Evolutionary conservation across 2,329 filamentous ascomycete genomes (phyloP).

Genomic region (Hirsutella minnesotensis): DNA sequence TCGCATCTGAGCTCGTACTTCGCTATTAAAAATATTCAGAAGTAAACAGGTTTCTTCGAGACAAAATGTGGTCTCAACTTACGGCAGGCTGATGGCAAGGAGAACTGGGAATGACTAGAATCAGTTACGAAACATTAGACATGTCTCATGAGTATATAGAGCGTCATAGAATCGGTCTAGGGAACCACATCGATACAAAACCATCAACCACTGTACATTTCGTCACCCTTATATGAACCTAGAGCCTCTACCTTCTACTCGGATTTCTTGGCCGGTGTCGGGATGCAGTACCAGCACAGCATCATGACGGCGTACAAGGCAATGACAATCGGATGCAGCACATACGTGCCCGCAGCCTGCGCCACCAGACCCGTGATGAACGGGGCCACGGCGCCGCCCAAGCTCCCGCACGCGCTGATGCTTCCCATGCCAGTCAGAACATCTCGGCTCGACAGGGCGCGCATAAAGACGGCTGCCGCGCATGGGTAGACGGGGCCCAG

Average conservation of each 20-base stretch:
- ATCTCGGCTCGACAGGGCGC: slow-evolving; percentile 44
- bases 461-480: slow-evolving; percentile 50
- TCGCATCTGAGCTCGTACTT: slow-evolving; percentile 21
- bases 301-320: slow-evolving; percentile 54
- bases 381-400: slow-evolving; percentile 55
- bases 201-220: background rate
- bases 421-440: slow-evolving; percentile 54
- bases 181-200: background rate
- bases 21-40: too few species aligned
- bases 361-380: slow-evolving; percentile 55
- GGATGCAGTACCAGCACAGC: slow-evolving; percentile 50
- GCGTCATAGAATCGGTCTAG: slow-evolving; percentile 1
- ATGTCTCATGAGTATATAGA: slow-evolving; percentile 2
- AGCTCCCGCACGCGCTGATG: slow-evolving; percentile 57
- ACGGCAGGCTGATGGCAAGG: too few species aligned
- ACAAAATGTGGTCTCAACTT: too few species aligned
- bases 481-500: slow-evolving; percentile 74
- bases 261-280: slow-evolving; percentile 43
- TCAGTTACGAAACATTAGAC: background rate
- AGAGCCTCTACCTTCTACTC: slow-evolving; percentile 28
- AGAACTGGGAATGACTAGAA: too few species aligned
- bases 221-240: too few species aligned
- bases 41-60: too few species aligned
- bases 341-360: slow-evolving; percentile 49
- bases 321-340: slow-evolving; percentile 56